Evolutionary conservation across 1,284 basidiomycete genomes (phyloP).

Genomic region (Puccinia horiana): DNA sequence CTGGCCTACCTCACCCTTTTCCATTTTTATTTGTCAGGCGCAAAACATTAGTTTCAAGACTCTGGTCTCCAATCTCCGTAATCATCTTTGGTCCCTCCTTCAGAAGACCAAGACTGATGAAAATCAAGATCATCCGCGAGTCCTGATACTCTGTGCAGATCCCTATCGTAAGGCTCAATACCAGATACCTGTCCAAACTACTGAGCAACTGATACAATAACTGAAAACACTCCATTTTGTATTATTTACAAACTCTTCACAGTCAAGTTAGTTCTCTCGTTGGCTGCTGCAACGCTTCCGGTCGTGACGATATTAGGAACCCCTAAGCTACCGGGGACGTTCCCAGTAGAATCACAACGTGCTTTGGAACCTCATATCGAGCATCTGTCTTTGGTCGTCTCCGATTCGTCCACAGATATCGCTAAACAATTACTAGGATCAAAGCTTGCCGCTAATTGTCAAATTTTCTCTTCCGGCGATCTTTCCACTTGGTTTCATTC

Average conservation of each 20-base stretch:
- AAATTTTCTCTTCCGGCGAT: neutral
- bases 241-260: neutral
- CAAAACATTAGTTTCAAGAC: neutral
- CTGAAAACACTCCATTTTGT: neutral
- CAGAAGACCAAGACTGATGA: neutral
- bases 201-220: neutral
- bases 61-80: constrained; percentile 7
- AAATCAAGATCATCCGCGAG: neutral
- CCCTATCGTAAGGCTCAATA: constrained; percentile 30
- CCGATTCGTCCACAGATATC: neutral
- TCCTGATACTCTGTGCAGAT: constrained; percentile 23
- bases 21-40: neutral
- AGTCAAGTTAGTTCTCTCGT: constrained; percentile 29
- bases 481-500: neutral
- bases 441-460: neutral
- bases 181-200: too few relatives aligned
- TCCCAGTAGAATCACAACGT: constrained; percentile 17
- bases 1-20: neutral
- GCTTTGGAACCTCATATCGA: neutral
- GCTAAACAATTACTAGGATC: neutral
- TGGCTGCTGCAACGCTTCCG: constrained; percentile 19
- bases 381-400: constrained; percentile 13
- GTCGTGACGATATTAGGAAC: neutral
- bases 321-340: neutral
- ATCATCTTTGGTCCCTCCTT: constrained; percentile 13